These are phyloP conservation scores for Penicillium sumatraense DNA, from an alignment of 2,329 filamentous ascomycete genomes.

Conservation along the genomic window DNA sequence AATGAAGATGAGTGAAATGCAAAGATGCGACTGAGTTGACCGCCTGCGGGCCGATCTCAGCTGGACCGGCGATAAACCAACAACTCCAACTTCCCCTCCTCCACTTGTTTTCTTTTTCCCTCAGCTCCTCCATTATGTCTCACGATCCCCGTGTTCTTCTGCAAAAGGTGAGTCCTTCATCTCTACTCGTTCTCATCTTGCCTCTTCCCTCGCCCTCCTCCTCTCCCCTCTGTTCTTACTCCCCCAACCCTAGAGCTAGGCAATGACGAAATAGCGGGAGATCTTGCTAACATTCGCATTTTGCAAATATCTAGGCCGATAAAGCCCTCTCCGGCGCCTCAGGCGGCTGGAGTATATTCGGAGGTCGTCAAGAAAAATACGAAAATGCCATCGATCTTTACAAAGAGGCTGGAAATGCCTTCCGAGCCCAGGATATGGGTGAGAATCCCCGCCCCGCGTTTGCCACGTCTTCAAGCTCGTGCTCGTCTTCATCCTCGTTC, in stretches of 20 bases:
- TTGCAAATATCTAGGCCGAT: slow-evolving; percentile 69
- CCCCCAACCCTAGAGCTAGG: slow-evolving; percentile 15
- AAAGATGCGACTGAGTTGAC: no score
- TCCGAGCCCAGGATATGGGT: slow-evolving; percentile 86
- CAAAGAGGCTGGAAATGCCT: slow-evolving; percentile 87
- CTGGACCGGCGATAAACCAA: neutral
- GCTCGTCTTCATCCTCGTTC: no score
- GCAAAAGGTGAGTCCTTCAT: slow-evolving; percentile 73
- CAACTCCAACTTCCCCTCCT: slow-evolving; percentile 13
- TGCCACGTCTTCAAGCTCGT: slow-evolving; percentile 5
- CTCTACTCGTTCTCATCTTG: no score
- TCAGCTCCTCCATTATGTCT: slow-evolving; percentile 58
- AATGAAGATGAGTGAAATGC: slow-evolving; percentile 11
- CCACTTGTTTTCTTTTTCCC: neutral
- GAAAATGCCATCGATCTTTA: slow-evolving; percentile 88
- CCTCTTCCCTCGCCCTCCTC: no score
- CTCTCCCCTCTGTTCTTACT: slow-evolving; percentile 8
- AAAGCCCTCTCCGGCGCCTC: slow-evolving; percentile 76
- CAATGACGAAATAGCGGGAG: slow-evolving; percentile 31
- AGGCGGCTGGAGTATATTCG: slow-evolving; percentile 87
- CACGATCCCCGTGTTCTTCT: slow-evolving; percentile 78
- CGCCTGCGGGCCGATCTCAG: slow-evolving; percentile 28
- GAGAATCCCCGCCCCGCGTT: slow-evolving; percentile 34
- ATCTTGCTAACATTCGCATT: slow-evolving; percentile 31
- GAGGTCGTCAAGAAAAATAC: slow-evolving; percentile 83